These are phyloP conservation scores for Mucor mucedo DNA, from an alignment of 371 early-diverging fungal genomes.

Conservation along the genomic window DNA sequence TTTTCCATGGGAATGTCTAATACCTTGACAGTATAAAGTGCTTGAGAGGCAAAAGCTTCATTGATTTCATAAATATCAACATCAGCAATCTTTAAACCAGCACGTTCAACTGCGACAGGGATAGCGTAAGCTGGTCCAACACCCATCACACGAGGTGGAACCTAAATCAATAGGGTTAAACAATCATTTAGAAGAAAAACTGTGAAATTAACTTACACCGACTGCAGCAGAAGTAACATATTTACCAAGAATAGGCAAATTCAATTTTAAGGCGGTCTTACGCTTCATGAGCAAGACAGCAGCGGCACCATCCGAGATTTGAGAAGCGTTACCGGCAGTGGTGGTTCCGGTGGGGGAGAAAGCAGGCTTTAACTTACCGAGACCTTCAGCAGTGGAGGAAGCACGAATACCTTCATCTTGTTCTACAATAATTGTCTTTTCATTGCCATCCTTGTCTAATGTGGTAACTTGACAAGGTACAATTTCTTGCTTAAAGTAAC, in stretches of 20 bases:
- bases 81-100: slow-evolving; percentile 81
- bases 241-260: slow-evolving; percentile 88
- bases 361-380: slow-evolving; percentile 91
- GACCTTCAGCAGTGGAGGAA: slow-evolving; percentile 74
- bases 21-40: slow-evolving; percentile 90
- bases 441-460: slow-evolving; percentile 68
- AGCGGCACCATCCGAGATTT: slow-evolving; percentile 98
- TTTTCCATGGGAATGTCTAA: slow-evolving; percentile 84
- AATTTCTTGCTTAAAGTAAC: slow-evolving; percentile 93
- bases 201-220: slow-evolving; percentile 51
- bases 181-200: not conserved
- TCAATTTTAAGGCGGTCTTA: slow-evolving; percentile 86
- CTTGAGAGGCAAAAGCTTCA: slow-evolving; percentile 99
- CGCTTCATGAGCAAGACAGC: slow-evolving; percentile 96
- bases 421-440: slow-evolving; percentile 17
- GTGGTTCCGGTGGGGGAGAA: slow-evolving; percentile 84
- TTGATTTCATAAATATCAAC: slow-evolving; percentile 88
- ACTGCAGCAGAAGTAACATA: slow-evolving; percentile 90
- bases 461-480: slow-evolving; percentile 84
- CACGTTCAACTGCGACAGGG: slow-evolving; percentile 87
- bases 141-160: slow-evolving; percentile 94
- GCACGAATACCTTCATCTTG: slow-evolving; percentile 96
- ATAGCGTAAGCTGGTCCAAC: slow-evolving; percentile 97
- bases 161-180: not conserved
- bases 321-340: slow-evolving; percentile 98